Percentiles rank a stretch among this genome's conserved stretches.
These are phyloP conservation scores for Alternaria triticina DNA, from an alignment of 2,329 filamentous ascomycete species.

Conservation along the genomic window DNA sequence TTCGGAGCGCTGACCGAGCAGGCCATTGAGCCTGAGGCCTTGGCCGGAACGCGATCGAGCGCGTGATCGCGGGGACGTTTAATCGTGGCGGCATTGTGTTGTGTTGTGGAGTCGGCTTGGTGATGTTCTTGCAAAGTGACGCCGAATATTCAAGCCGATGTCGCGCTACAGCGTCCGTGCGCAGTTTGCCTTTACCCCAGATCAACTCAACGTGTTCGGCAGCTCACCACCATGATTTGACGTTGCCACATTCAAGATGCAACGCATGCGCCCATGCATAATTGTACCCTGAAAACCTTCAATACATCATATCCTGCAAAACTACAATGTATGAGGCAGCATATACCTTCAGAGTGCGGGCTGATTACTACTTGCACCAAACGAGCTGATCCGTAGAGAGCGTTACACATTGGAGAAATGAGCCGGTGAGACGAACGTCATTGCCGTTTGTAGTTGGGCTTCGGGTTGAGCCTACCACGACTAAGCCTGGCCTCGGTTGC, in stretches of 20 bases:
- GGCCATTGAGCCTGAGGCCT: slow-evolving; percentile 39
- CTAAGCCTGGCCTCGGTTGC: background rate
- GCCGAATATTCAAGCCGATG: slow-evolving; percentile 16
- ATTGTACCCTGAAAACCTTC: background rate
- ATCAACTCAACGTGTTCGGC: background rate
- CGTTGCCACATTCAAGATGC: background rate
- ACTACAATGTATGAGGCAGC: too few relatives aligned
- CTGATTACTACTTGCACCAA: background rate
- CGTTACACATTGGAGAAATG: background rate
- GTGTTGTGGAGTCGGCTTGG: slow-evolving; percentile 20
- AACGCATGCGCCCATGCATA: background rate
- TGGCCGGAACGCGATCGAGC: slow-evolving; percentile 42
- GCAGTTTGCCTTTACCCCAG: background rate
- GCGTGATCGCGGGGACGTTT: slow-evolving; percentile 37
- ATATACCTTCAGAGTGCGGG: background rate
- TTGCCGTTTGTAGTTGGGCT: background rate
- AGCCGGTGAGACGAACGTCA: background rate
- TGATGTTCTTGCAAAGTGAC: slow-evolving; percentile 25
- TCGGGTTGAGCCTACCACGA: background rate
- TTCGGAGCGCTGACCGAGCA: slow-evolving; percentile 25
- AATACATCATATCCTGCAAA: background rate
- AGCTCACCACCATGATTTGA: background rate
- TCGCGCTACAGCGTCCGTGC: slow-evolving; percentile 27
- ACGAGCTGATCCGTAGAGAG: background rate
- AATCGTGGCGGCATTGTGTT: slow-evolving; percentile 49